phyloP scores from a whole-genome alignment of 805 yeast species.

The Candida sonorensis region DNA sequence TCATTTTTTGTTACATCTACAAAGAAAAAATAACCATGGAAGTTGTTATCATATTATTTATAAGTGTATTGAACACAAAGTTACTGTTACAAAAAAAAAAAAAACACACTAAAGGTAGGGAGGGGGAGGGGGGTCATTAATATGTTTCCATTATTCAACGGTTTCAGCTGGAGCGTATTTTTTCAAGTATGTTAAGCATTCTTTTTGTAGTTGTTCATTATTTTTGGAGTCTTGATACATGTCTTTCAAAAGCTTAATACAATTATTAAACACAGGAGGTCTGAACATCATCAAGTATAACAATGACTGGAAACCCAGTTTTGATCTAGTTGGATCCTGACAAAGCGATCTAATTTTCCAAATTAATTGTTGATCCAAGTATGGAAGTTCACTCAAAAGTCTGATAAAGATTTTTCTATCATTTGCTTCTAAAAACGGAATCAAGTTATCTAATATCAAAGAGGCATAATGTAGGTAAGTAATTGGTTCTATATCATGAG shows the following conservation, averaged over 20 bases:
- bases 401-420: conserved; percentile 81
- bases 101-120: no score
- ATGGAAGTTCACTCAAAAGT: conserved; percentile 82
- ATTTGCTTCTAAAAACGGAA: conserved; percentile 75
- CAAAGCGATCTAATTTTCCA: conserved; percentile 65
- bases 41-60: no score
- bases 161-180: conserved; percentile 33
- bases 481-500: conserved; percentile 9
- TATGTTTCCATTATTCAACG: neutral
- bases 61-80: no score
- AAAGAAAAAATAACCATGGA: no score
- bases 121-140: no score
- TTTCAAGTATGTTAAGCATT: conserved; percentile 37
- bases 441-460: conserved; percentile 65
- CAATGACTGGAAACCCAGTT: conserved; percentile 76
- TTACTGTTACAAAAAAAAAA: no score
- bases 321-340: conserved; percentile 75
- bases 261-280: conserved; percentile 67
- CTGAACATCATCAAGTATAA: conserved; percentile 82
- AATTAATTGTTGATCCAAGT: conserved; percentile 55
- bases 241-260: conserved; percentile 42
- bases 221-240: conserved; percentile 32
- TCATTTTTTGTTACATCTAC: neutral
- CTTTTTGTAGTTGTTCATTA: conserved; percentile 44
- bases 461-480: conserved; percentile 64